These are phyloP conservation scores for Ormosia semicastrata DNA, from an alignment of 306 rosid genomes.

Conservation along the genomic window DNA sequence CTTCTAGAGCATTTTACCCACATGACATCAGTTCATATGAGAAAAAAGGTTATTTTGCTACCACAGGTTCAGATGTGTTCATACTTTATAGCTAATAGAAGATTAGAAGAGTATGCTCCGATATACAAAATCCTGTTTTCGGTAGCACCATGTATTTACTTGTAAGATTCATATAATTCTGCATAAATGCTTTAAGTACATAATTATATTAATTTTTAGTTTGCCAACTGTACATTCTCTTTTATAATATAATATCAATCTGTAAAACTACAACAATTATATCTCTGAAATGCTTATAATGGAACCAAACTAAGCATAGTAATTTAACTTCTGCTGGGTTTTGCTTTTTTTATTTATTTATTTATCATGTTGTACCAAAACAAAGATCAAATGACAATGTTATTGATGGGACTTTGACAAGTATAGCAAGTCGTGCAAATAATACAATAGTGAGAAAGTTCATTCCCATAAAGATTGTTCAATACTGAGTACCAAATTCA, in stretches of 20 bases:
- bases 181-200: not conserved
- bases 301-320: not conserved
- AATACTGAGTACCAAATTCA: too few species aligned
- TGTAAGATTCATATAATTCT: not conserved
- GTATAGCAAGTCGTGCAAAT: too few species aligned
- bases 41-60: not conserved
- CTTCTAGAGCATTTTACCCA: not conserved
- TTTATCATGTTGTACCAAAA: too few species aligned
- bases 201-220: not conserved
- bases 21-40: not conserved
- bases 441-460: too few species aligned
- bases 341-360: too few species aligned
- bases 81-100: not conserved
- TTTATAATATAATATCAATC: not conserved
- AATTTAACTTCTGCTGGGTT: constrained; percentile 43
- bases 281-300: constrained; percentile 1
- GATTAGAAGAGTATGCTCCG: not conserved
- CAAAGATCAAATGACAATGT: too few species aligned
- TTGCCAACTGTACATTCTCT: not conserved
- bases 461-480: too few species aligned
- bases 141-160: not conserved
- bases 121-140: not conserved
- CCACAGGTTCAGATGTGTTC: not conserved
- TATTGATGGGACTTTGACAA: too few species aligned
- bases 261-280: not conserved